Conservation (phyloP, 495 filamentous ascomycete genomes). For the Aspergillus affinis region DNA sequence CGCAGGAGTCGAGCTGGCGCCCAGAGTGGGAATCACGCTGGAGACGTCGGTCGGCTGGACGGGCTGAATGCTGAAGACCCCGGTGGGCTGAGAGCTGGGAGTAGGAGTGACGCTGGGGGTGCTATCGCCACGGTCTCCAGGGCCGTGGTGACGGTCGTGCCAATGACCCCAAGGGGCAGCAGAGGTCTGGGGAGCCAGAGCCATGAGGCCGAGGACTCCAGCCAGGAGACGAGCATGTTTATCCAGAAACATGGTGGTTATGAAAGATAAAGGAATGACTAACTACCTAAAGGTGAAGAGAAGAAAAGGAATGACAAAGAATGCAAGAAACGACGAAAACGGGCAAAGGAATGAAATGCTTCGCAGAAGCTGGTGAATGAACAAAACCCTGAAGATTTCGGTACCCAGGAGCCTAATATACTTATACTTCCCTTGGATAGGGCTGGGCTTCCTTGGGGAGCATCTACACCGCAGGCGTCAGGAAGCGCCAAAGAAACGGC, state of each 20-base stretch:
- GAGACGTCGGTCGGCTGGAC: not conserved
- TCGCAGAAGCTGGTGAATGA: conserved; percentile 8
- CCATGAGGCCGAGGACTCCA: not conserved
- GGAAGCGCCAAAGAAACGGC: not conserved
- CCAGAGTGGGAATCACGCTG: not conserved
- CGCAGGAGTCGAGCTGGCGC: not conserved
- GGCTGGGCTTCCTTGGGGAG: too few species aligned
- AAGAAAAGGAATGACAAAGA: conserved; percentile 5
- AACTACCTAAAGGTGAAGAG: not conserved
- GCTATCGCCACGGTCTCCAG: not conserved
- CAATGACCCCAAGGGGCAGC: not conserved
- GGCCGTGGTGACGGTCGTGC: not conserved
- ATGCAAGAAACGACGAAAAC: not conserved
- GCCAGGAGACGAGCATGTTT: not conserved
- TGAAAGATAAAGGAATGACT: not conserved
- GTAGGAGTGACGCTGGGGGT: not conserved
- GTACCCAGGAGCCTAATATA: not conserved
- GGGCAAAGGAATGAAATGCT: not conserved
- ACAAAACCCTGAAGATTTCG: not conserved
- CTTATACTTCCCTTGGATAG: not conserved
- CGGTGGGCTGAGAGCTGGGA: not conserved
- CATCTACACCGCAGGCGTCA: not conserved
- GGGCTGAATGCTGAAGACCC: not conserved
- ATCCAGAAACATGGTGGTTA: not conserved
- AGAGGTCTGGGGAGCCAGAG: not conserved